Base-by-base conservation (phyloP, 2,329 filamentous ascomycete species). In the Beauveria sp. region DNA sequence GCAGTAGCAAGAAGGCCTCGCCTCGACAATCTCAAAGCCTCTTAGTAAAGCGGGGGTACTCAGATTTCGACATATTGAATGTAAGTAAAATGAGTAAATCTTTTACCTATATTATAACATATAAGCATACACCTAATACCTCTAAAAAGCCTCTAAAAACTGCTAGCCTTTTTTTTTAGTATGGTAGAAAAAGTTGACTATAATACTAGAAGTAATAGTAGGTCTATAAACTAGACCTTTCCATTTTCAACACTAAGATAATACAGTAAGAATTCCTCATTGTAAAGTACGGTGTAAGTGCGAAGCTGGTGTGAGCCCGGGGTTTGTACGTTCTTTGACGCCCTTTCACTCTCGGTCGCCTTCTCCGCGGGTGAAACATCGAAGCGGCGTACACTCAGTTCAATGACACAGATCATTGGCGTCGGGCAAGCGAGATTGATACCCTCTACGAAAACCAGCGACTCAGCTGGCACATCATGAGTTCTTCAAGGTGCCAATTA, bases 391-490 rank as follows among this genome's bases (percentile, higher is more conserved):
- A 87, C 71, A 81, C 78, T 62, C 92, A 97, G 76, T 96, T 96
- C 77, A 86, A 87, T 69, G 90, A 92, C 59, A 96, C 92, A 0
- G 91, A 96, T 74, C 84, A 90, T 62, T 97, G 92, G 90, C 86
- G 92, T 63, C 84, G 84, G 66, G 85, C 89, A 64, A 93, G 93
- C 72, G 80, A 90, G 66, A 82, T 96, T 54, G 84, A 92, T 64
- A 79, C 84, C 50, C 79, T 97, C 43, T 97, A 96, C 76, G 84
- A 89, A 89, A 71, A 92, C 89, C 37, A 96, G 97, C 69, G 91
- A 96, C 91, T 43, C 83, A 89, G 68, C 82, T 96, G 63, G 76
- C 78, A 24, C 47, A 28, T 8, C 84, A 91, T 67, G 84, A 92
- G 71, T 81, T 87, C 22, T 24, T 3, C 4, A 84, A 87, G 65